These are phyloP conservation scores for Lolium multiflorum DNA, from an alignment of 176 grass and related monocot species.

Conservation along the genomic window DNA sequence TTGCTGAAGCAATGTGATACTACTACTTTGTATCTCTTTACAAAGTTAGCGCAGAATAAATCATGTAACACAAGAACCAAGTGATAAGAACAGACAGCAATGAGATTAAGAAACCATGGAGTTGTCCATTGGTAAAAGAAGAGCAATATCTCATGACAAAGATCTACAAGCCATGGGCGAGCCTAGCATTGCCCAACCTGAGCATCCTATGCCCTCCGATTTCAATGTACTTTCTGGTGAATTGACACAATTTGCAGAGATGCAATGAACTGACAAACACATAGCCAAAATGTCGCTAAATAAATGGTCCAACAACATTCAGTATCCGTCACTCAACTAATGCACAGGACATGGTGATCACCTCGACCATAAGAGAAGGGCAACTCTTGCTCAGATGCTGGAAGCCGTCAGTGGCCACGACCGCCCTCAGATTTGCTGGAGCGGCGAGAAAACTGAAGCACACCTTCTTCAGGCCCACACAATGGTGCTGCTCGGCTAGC, in stretches of 20 bases:
- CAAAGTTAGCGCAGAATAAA: not conserved
- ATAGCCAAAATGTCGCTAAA: not conserved
- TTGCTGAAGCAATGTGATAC: not conserved
- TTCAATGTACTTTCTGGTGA: not conserved
- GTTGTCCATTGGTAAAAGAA: not conserved
- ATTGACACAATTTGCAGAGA: not conserved
- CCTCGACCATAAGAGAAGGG: not conserved
- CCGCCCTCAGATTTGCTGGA: not conserved
- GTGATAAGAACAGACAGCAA: not conserved
- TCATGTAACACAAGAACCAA: not conserved
- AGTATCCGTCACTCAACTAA: not conserved
- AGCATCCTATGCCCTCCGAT: not conserved
- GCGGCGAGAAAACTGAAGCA: not conserved
- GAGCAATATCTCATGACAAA: not conserved
- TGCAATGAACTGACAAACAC: not conserved
- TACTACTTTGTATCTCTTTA: not conserved
- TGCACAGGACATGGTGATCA: constrained; percentile 5
- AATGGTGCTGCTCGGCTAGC: not conserved
- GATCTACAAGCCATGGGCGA: not conserved
- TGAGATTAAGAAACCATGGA: not conserved
- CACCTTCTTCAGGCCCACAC: not conserved
- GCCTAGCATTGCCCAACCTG: not conserved
- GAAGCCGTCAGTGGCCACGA: constrained; percentile 5
- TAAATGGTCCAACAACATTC: not conserved
- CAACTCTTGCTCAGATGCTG: not conserved